Percentiles rank a stretch among this genome's conserved stretches.
phyloP scores from a whole-genome alignment of 441 rosid species.

The Daphne laureola region DNA sequence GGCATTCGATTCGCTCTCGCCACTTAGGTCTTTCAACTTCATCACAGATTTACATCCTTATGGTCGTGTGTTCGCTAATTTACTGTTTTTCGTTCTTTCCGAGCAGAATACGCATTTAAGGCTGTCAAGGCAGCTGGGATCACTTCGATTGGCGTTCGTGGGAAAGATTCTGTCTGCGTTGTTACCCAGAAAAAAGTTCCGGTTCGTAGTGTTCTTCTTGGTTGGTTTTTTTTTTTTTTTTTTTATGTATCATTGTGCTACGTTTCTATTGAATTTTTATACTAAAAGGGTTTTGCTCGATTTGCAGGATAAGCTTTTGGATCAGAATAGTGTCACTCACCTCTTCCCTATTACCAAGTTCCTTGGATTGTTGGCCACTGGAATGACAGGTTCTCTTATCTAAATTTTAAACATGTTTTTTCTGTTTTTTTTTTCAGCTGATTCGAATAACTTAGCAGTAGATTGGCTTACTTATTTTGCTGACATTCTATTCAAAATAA shows the following conservation, averaged over 20 bases:
- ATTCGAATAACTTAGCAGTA: neutral
- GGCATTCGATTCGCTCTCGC: slow-evolving; percentile 20
- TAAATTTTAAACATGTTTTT: neutral
- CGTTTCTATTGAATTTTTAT: neutral
- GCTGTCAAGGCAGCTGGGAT: slow-evolving; percentile 89
- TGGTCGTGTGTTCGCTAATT: too few relatives aligned
- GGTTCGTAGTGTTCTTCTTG: slow-evolving; percentile 32
- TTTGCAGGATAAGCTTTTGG: slow-evolving; percentile 92
- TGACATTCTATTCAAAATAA: neutral
- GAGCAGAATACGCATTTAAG: slow-evolving; percentile 88
- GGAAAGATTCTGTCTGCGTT: slow-evolving; percentile 89
- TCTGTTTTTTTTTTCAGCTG: neutral
- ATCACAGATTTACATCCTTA: too few relatives aligned
- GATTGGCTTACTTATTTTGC: neutral
- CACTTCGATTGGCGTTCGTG: slow-evolving; percentile 92
- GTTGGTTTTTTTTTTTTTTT: too few relatives aligned
- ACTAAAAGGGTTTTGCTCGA: slow-evolving; percentile 3
- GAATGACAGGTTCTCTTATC: slow-evolving; percentile 65
- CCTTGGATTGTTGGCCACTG: slow-evolving; percentile 90
- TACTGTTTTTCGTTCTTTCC: neutral
- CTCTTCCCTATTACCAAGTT: slow-evolving; percentile 83
- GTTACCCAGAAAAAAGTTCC: slow-evolving; percentile 99
- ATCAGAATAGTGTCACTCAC: slow-evolving; percentile 82
- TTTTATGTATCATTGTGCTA: neutral
- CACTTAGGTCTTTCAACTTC: neutral